These are phyloP conservation scores for Carallia brachiata DNA, from an alignment of 345 rosid genomes.

Conservation along the genomic window DNA sequence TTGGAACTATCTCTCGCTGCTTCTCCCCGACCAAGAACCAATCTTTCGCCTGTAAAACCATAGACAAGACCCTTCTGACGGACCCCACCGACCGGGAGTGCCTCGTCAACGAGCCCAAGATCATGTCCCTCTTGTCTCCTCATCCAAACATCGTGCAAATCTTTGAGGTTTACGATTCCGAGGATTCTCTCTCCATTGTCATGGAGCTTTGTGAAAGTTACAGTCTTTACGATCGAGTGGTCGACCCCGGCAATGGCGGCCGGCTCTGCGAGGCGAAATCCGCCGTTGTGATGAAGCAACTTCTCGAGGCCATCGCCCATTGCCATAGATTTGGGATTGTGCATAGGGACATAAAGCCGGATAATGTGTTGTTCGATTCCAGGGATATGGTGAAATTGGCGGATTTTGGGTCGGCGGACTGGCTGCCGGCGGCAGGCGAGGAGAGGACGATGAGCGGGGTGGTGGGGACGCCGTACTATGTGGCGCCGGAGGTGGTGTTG, in stretches of 20 bases:
- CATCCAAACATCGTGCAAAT: slow-evolving; percentile 32
- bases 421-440: slow-evolving; percentile 9
- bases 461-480: slow-evolving; percentile 33
- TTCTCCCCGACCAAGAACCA: slow-evolving; percentile 13
- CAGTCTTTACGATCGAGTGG: slow-evolving; percentile 25
- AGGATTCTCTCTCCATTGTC: slow-evolving; percentile 20
- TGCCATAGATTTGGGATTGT: slow-evolving; percentile 24
- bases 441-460: slow-evolving; percentile 18
- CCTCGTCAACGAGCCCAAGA: slow-evolving; percentile 27
- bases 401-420: slow-evolving; percentile 20
- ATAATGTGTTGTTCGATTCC: slow-evolving; percentile 21
- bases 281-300: slow-evolving; percentile 5
- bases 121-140: slow-evolving; percentile 25
- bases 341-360: slow-evolving; percentile 28
- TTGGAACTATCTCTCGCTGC: slow-evolving; percentile 28
- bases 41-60: slow-evolving; percentile 27
- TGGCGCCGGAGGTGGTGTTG: slow-evolving; percentile 30
- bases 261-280: slow-evolving; percentile 12
- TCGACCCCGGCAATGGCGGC: not conserved
- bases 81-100: slow-evolving; percentile 28
- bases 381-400: slow-evolving; percentile 16
- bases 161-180: slow-evolving; percentile 24
- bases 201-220: slow-evolving; percentile 26
- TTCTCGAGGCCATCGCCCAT: slow-evolving; percentile 21
- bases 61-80: slow-evolving; percentile 24